Evolutionary conservation across 768 basidiomycete species (phyloP).

Genomic region (Dacryopinax spathularia): DNA sequence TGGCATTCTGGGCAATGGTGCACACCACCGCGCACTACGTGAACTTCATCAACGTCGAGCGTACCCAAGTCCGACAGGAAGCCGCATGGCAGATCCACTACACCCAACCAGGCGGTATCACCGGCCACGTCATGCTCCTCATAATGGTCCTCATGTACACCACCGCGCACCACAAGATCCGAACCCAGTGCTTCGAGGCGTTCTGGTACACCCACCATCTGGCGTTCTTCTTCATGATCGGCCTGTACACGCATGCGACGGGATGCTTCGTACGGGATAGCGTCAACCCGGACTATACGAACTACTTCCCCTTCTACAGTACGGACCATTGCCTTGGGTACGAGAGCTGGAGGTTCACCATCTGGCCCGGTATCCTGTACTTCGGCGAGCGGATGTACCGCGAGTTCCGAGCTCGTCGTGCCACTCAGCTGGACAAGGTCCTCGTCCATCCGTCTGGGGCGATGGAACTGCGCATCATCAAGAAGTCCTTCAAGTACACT

Average conservation of each 20-base stretch:
- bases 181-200: slow-evolving; percentile 79
- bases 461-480: slow-evolving; percentile 86
- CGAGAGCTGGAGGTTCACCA: slow-evolving; percentile 75
- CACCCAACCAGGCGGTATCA: slow-evolving; percentile 76
- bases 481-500: slow-evolving; percentile 83
- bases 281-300: slow-evolving; percentile 51
- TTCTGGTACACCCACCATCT: slow-evolving; percentile 97
- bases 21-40: slow-evolving; percentile 90
- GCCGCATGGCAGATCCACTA: slow-evolving; percentile 76
- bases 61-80: slow-evolving; percentile 67
- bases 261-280: slow-evolving; percentile 91
- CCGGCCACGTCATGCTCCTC: slow-evolving; percentile 89
- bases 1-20: slow-evolving; percentile 85
- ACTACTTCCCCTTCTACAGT: slow-evolving; percentile 73
- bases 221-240: slow-evolving; percentile 88
- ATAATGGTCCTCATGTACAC: slow-evolving; percentile 89
- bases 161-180: slow-evolving; percentile 78
- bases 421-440: slow-evolving; percentile 71
- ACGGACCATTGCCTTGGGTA: slow-evolving; percentile 85
- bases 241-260: slow-evolving; percentile 76
- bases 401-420: slow-evolving; percentile 62
- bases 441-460: slow-evolving; percentile 76
- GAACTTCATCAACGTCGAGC: slow-evolving; percentile 86
- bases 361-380: slow-evolving; percentile 85
- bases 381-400: slow-evolving; percentile 76